Evolutionary conservation across 805 yeast genomes (phyloP), one percentile per base, ranked within the genome.

Genomic region (Spathaspora passalidarum): DNA sequence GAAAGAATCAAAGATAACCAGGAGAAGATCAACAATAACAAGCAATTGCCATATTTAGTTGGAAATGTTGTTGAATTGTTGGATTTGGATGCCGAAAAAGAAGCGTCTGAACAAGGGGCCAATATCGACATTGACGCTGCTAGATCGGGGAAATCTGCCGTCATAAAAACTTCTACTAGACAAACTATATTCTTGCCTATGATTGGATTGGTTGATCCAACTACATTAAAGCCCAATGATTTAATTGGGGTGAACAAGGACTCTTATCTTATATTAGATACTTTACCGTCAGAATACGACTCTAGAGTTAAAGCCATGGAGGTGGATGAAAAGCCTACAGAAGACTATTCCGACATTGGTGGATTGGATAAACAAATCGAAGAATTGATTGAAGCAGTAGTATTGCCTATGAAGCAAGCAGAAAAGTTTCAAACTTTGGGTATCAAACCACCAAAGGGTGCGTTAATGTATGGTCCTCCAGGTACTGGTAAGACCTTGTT

Each of bases 261-360:
- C 64, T 88, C 97, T 6, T 94, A 91, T 62, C 77, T 94, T 55
- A 86, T 94, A 44, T 76, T 94, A 56, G 99, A 94, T 68, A 90
- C 96, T 6, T 75, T 94, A 54, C 99, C 99, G 9, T 90, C 97
- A 2, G 99, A 94, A 68, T 94, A 94, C 63, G 99, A 94, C 66
- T 86, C 96, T 45, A 80, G 99, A 58, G 99, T 94, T 43, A 94
- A 94, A 71, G 98, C 98, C 10, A 88, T 94, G 99, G 99, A 94
- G 67, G 99, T 94, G 43, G 99, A 94, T 64, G 99, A 94, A 70
- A 91, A 92, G 63, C 99, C 99, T 49, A 86, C 96, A 1, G 99
- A 94, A 66, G 89, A 96, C 9, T 94, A 94, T 62, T 84, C 95
- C 1, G 99, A 94, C 65, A 95, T 94, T 56, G 99, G 99, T 62